A percentile compares a stretch with the other conserved stretches of the same genome.
Evolutionary conservation across 2,329 filamentous ascomycete genomes (phyloP).

Genomic region (Fusarium anthophilum): DNA sequence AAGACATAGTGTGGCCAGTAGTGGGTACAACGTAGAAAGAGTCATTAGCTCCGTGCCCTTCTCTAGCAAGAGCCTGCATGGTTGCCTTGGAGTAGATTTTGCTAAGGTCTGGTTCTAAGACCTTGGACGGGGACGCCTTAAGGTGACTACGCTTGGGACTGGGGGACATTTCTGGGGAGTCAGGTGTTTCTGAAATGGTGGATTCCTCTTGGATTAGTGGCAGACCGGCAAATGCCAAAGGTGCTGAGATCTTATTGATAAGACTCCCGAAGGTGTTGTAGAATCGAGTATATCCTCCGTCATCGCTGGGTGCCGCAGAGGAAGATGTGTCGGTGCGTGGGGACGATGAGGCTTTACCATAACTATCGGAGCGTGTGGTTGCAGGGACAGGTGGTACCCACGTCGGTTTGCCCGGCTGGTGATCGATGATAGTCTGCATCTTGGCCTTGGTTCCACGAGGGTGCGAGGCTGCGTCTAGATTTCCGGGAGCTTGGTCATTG

Average conservation of each 20-base stretch:
- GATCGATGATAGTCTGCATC: constrained; percentile 66
- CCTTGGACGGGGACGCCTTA: constrained; percentile 45
- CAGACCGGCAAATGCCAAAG: constrained; percentile 90
- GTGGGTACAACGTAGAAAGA: constrained; percentile 97
- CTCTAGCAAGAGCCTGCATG: constrained; percentile 78
- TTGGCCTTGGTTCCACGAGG: constrained; percentile 60
- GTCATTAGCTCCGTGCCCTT: constrained; percentile 70
- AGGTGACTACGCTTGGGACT: constrained; percentile 52
- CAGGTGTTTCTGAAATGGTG: constrained; percentile 40
- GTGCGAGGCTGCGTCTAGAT: constrained; percentile 67
- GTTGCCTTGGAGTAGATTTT: constrained; percentile 88
- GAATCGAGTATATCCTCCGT: constrained; percentile 89
- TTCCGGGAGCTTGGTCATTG: constrained; percentile 77
- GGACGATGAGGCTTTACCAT: constrained; percentile 39
- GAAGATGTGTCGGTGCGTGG: constrained; percentile 40
- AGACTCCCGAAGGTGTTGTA: constrained; percentile 92
- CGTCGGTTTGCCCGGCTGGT: constrained; percentile 61
- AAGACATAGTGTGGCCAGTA: constrained; percentile 90
- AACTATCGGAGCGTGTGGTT: constrained; percentile 37
- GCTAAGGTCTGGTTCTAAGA: constrained; percentile 72
- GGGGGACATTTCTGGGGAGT: constrained; percentile 51
- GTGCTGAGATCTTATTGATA: constrained; percentile 88
- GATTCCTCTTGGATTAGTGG: constrained; percentile 72
- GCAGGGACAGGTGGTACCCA: constrained; percentile 58
- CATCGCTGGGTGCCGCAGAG: constrained; percentile 50